Conservation (phyloP, 257 asterid genomes). For the Verbascum thapsus region DNA sequence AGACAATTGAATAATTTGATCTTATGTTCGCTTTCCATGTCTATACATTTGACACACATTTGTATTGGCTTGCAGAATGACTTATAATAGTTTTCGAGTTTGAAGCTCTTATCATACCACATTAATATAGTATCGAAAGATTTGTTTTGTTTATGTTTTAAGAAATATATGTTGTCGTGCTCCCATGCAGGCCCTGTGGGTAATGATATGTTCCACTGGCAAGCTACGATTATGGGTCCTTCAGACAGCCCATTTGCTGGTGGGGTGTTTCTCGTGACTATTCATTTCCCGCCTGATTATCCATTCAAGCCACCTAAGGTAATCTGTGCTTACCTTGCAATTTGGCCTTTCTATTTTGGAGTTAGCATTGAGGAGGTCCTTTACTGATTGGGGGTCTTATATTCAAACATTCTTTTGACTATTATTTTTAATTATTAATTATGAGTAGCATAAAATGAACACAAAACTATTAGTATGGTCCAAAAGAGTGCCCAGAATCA, state of each 20-base stretch:
- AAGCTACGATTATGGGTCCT: slow-evolving; percentile 87
- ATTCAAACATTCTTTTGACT: neutral
- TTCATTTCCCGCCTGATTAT: slow-evolving; percentile 82
- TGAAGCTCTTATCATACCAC: neutral
- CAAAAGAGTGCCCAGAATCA: neutral
- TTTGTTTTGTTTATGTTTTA: neutral
- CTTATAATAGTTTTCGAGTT: neutral
- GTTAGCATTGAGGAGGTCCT: neutral
- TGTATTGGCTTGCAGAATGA: neutral
- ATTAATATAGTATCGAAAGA: neutral
- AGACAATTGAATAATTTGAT: neutral
- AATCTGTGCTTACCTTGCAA: slow-evolving; percentile 9
- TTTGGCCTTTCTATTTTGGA: neutral
- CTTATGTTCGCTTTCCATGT: neutral
- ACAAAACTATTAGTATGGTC: neutral
- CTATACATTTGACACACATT: neutral
- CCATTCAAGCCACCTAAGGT: slow-evolving; percentile 92
- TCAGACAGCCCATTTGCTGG: slow-evolving; percentile 80
- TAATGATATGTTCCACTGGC: slow-evolving; percentile 80
- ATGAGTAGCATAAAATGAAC: neutral
- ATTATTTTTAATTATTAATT: neutral
- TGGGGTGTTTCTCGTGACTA: slow-evolving; percentile 63
- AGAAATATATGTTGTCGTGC: neutral
- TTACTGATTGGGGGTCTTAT: slow-evolving; percentile 9
- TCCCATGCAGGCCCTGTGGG: slow-evolving; percentile 67